Percentiles rank a stretch among this genome's conserved stretches.
phyloP scores from a whole-genome alignment of 2,329 filamentous ascomycete genomes.

The Fusarium anguioides region DNA sequence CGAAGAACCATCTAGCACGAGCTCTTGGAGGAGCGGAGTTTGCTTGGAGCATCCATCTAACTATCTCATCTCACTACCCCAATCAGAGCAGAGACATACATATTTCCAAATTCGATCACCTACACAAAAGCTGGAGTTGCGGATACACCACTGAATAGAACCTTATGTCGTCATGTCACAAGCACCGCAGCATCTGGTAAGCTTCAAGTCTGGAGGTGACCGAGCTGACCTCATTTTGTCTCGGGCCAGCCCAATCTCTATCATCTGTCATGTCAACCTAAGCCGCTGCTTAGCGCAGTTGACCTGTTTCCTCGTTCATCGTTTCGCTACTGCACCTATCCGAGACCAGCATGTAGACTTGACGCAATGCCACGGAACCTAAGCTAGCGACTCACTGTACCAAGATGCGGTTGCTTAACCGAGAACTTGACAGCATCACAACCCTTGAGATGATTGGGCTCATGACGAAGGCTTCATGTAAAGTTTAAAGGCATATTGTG shows the following conservation, averaged over 20 bases:
- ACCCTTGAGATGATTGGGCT: conserved; percentile 1
- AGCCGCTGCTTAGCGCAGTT: conserved; percentile 33
- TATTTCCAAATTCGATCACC: conserved; percentile 20
- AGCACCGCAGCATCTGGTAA: conserved; percentile 18
- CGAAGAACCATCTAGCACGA: not conserved
- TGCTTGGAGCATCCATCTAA: not conserved
- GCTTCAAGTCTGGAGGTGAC: conserved; percentile 15
- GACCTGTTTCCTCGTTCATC: conserved; percentile 37
- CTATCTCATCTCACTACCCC: not conserved
- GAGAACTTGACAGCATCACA: conserved; percentile 31
- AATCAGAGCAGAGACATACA: conserved; percentile 2
- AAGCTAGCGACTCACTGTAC: conserved; percentile 10
- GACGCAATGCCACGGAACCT: conserved; percentile 37
- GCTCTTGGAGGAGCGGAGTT: not conserved
- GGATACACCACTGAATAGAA: conserved; percentile 17
- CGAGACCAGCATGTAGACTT: conserved; percentile 43
- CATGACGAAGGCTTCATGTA: conserved; percentile 15
- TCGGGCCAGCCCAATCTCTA: conserved; percentile 17
- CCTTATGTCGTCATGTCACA: conserved; percentile 20
- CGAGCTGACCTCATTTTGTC: conserved; percentile 42
- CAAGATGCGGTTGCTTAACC: conserved; percentile 12
- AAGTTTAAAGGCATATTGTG: conserved; percentile 6
- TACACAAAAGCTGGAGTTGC: conserved; percentile 29
- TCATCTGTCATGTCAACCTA: conserved; percentile 30
- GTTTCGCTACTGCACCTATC: conserved; percentile 39